phyloP scores from a whole-genome alignment of 2,329 filamentous ascomycete genomes.

The Nothomitra cinnamomea region DNA sequence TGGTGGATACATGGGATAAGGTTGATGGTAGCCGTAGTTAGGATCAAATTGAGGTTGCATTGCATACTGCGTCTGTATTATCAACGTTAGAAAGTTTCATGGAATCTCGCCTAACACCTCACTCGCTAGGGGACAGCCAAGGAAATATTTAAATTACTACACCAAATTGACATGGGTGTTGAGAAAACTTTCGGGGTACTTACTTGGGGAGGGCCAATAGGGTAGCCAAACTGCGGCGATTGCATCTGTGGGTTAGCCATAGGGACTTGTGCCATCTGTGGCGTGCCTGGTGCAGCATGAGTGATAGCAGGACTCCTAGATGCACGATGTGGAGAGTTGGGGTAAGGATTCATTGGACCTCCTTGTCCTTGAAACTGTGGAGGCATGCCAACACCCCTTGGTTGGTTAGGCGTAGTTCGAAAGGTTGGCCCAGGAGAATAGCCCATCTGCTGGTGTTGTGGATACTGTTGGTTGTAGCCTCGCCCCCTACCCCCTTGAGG shows the following conservation, averaged over 20 bases:
- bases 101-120: not conserved
- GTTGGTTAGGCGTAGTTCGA: constrained; percentile 32
- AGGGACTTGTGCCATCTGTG: constrained; percentile 54
- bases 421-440: constrained; percentile 37
- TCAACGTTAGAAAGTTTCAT: constrained; percentile 44
- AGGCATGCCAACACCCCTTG: constrained; percentile 33
- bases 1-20: constrained; percentile 24
- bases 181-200: constrained; percentile 32
- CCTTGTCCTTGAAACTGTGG: constrained; percentile 31
- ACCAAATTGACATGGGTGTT: no score
- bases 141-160: no score
- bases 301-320: constrained; percentile 48
- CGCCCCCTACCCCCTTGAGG: constrained; percentile 37
- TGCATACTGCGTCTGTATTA: constrained; percentile 42
- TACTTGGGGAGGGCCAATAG: constrained; percentile 24
- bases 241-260: constrained; percentile 49
- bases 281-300: constrained; percentile 48
- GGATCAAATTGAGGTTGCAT: constrained; percentile 38
- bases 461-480: constrained; percentile 32
- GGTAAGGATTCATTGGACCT: constrained; percentile 31
- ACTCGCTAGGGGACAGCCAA: no score
- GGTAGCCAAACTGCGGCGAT: constrained; percentile 39
- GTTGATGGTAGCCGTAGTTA: constrained; percentile 26
- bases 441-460: constrained; percentile 33
- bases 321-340: constrained; percentile 48